Evolutionary conservation across 1,139 yeast genomes (phyloP), one percentile per base, ranked within the genome.

Genomic region (Kodamaea arcana): DNA sequence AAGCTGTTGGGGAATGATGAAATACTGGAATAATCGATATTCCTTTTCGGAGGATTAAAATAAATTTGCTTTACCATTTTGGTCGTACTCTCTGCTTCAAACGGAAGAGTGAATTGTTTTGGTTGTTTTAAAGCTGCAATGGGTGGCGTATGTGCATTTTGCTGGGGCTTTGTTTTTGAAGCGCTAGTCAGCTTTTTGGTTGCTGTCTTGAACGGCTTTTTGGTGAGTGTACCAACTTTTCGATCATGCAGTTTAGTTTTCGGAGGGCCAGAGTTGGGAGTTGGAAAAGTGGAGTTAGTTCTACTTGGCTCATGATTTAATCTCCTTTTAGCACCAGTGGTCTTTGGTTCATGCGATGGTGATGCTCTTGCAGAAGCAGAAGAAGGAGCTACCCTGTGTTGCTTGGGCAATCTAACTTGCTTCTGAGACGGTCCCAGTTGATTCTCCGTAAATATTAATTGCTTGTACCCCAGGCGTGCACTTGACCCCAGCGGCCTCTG

Each of bases 61-160:
- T 14, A 4, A n/a, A 25, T 4, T 8, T 15, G 17, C 14, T 25
- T 25, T 12, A 46, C 43, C 27, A 41, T 56, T 14, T 37, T 44
- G 4, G 42, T 45, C 2, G 48, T 44, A 36, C 66, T 64, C 37
- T 66, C 73, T 0, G 60, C 69, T 45, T 69, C 75, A 36, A 62
- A 50, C 0, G 47, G 60, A 0, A 62, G 57, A 1, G 74, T 68
- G 20, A 54, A 50, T 17, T 48, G 46, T n/a, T 40, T 37, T 12
- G 28, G 17, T 14, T 13, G 17, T 17, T 14, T 25, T n/a, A 11
- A 14, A 8, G 12, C 6, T 8, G 13, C 14, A 11, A n/a, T 8
- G 13, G 6, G 14, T 24, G 26, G 12, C 10, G 12, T 7, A 8
- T 8, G 12, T 8, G 10, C 13, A 24, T 11, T 20, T 20, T 20